A percentile compares a stretch with the other conserved stretches of the same genome.
These are phyloP conservation scores for Nicotiana obtusifolia DNA, from an alignment of 257 asterid genomes.

Conservation along the genomic window DNA sequence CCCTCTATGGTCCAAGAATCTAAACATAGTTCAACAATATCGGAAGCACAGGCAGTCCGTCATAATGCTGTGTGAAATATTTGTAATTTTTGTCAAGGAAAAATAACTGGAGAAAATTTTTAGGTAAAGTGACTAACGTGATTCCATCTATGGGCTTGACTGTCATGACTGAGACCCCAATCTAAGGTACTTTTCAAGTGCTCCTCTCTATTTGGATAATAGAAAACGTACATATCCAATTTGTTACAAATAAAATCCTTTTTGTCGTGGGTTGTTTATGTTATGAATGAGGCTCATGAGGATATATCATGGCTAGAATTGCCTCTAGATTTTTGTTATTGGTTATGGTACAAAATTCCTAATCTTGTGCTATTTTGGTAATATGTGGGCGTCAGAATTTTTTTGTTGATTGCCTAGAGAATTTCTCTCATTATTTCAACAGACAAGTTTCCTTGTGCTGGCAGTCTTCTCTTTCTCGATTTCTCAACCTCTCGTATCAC, in stretches of 20 bases:
- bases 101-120: no score
- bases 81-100: no score
- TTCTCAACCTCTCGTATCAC: conserved; percentile 75
- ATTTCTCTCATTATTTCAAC: conserved; percentile 15
- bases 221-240: no score
- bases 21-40: no score
- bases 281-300: conserved; percentile 60
- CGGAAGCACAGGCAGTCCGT: no score
- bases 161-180: not conserved
- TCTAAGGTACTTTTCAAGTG: not conserved
- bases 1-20: not conserved
- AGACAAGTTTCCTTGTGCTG: conserved; percentile 70
- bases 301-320: conserved; percentile 52
- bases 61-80: no score
- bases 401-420: not conserved
- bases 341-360: conserved; percentile 39
- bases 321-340: conserved; percentile 57
- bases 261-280: conserved; percentile 49
- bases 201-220: not conserved
- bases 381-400: not conserved
- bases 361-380: conserved; percentile 16
- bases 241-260: no score
- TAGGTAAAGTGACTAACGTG: no score
- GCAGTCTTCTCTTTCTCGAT: conserved; percentile 65
- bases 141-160: not conserved